Conservation (phyloP, 495 filamentous ascomycete species). For the Penicillium paxilli region DNA sequence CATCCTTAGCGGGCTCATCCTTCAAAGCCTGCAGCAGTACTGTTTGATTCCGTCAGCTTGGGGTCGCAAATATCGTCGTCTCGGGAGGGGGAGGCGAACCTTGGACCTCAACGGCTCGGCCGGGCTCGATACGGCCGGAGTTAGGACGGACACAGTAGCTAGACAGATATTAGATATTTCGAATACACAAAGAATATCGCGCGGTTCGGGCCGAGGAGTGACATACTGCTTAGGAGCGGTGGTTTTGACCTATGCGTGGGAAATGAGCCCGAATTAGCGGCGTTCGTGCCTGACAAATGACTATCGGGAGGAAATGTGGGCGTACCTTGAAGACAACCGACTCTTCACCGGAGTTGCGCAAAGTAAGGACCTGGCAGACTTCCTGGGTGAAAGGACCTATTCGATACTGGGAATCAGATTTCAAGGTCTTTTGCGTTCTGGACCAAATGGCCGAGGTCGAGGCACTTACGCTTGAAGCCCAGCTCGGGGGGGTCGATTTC, state of each 20-base stretch:
- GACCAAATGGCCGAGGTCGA: constrained; percentile 1
- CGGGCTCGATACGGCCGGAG: constrained; percentile 89
- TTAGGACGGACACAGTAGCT: constrained; percentile 99
- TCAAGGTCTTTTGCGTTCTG: background rate
- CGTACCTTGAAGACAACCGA: constrained; percentile 94
- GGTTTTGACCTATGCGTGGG: constrained; percentile 80
- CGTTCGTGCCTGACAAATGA: constrained; percentile 13
- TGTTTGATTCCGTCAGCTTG: constrained; percentile 35
- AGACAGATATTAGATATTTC: constrained; percentile 27
- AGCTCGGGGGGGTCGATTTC: constrained; percentile 90
- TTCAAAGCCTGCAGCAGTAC: constrained; percentile 98
- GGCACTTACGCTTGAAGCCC: constrained; percentile 79
- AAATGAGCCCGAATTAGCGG: constrained; percentile 18
- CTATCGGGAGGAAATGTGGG: constrained; percentile 1
- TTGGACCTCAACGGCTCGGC: constrained; percentile 86
- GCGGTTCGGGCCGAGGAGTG: constrained; percentile 1
- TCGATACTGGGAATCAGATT: constrained; percentile 19
- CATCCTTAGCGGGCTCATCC: constrained; percentile 80
- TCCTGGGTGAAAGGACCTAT: constrained; percentile 91
- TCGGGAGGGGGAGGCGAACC: constrained; percentile 54
- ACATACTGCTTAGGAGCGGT: constrained; percentile 98
- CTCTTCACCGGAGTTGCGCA: constrained; percentile 75
- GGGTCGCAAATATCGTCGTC: background rate
- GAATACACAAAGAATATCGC: background rate
- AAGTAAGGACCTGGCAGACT: constrained; percentile 78